Conservation (phyloP, 179 eudicot species). For the Camellia oleifera region DNA sequence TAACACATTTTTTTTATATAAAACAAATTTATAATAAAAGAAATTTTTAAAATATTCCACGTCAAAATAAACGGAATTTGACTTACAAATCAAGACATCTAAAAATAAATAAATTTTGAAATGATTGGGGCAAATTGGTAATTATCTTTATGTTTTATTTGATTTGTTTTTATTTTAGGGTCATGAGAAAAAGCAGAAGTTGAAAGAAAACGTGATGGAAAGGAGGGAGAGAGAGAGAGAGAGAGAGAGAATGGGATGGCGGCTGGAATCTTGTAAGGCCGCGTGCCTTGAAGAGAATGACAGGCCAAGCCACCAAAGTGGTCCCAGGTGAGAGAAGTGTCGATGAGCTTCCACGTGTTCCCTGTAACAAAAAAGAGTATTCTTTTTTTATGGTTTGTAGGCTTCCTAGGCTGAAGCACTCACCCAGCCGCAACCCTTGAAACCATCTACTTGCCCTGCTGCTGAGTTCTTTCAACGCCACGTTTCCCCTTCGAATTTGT, state of each 20-base stretch:
- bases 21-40: no score
- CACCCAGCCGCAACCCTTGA: constrained; percentile 8
- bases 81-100: no score
- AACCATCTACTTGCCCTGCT: not conserved
- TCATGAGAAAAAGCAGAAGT: not conserved
- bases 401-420: constrained; percentile 4
- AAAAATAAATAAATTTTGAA: no score
- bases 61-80: no score
- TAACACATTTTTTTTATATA: no score
- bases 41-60: no score
- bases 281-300: constrained; percentile 28
- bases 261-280: constrained; percentile 32
- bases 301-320: constrained; percentile 21
- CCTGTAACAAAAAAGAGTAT: not conserved
- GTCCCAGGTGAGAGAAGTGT: constrained; percentile 19
- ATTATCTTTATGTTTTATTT: not conserved
- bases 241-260: constrained; percentile 17
- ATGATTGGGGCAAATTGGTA: no score
- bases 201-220: constrained; percentile 8
- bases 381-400: not conserved
- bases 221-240: not conserved
- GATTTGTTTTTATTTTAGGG: not conserved
- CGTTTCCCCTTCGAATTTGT: no score
- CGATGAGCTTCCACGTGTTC: constrained; percentile 15
- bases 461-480: no score